Percentiles rank a stretch among this genome's conserved stretches.
Evolutionary conservation across 2,329 filamentous ascomycete species (phyloP).

Genomic region (Malbranchea zuffiana): DNA sequence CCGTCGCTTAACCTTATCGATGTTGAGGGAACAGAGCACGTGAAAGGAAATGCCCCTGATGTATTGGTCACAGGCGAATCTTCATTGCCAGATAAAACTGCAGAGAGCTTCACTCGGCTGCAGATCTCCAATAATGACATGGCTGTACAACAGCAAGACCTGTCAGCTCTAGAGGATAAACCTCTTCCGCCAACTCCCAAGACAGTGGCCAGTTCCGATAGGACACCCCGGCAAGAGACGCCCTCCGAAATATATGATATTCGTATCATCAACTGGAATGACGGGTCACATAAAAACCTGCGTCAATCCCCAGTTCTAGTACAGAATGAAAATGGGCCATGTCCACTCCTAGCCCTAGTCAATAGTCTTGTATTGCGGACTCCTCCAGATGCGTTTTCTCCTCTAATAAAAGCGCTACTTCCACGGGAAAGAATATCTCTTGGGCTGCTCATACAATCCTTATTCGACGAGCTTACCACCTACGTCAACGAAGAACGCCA

Average conservation of each 20-base stretch:
- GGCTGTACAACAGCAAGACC: too few relatives aligned
- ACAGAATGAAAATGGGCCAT: conserved; percentile 90
- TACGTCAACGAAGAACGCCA: conserved; percentile 55
- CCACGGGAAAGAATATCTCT: conserved; percentile 81
- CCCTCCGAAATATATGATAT: conserved; percentile 72
- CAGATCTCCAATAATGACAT: too few relatives aligned
- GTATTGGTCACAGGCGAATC: too few relatives aligned
- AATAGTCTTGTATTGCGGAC: conserved; percentile 84
- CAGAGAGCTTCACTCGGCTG: too few relatives aligned
- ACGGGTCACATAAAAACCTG: conserved; percentile 51
- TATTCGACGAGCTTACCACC: conserved; percentile 89
- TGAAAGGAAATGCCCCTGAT: too few relatives aligned
- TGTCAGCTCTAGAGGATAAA: too few relatives aligned
- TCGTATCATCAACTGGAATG: conserved; percentile 79
- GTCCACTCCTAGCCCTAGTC: conserved; percentile 81
- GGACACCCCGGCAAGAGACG: background rate
- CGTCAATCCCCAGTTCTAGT: conserved; percentile 77
- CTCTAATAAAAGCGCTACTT: conserved; percentile 64
- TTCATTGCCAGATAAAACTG: too few relatives aligned
- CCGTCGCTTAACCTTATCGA: too few relatives aligned
- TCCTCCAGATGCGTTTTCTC: conserved; percentile 53
- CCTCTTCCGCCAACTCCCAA: background rate
- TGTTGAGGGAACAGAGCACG: too few relatives aligned
- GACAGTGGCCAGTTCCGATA: background rate
- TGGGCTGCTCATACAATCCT: conserved; percentile 70